Evolutionary conservation across 2,329 filamentous ascomycete genomes (phyloP).

Genomic region (Beauveria bassiana): DNA sequence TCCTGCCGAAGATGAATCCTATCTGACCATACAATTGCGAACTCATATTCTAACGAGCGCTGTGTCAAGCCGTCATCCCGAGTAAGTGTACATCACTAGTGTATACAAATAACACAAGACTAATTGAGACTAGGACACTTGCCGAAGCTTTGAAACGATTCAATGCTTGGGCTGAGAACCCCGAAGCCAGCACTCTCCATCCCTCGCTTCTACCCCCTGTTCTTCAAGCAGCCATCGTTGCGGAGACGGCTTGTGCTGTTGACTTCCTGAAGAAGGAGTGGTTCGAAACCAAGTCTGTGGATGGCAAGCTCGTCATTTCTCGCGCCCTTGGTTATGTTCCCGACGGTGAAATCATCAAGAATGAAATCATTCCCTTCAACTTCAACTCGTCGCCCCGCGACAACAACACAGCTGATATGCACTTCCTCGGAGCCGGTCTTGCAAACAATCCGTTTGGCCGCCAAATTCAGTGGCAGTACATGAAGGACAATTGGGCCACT

Average conservation of each 20-base stretch:
- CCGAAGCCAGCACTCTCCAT: slow-evolving; percentile 62
- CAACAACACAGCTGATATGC: slow-evolving; percentile 82
- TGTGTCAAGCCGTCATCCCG: slow-evolving; percentile 66
- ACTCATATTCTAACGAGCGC: slow-evolving; percentile 72
- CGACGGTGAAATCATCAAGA: slow-evolving; percentile 57
- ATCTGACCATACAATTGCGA: slow-evolving; percentile 72
- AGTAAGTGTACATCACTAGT: slow-evolving; percentile 38
- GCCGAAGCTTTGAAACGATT: slow-evolving; percentile 73
- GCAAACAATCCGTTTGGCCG: slow-evolving; percentile 67
- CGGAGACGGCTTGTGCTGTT: slow-evolving; percentile 60
- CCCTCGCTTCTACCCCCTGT: slow-evolving; percentile 74
- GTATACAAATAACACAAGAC: neutral
- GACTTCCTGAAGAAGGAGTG: slow-evolving; percentile 79
- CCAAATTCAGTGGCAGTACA: slow-evolving; percentile 73
- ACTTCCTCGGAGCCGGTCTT: slow-evolving; percentile 68
- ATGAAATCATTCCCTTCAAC: slow-evolving; percentile 67
- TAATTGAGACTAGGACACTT: slow-evolving; percentile 43
- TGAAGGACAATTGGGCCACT: slow-evolving; percentile 74
- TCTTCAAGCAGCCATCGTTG: slow-evolving; percentile 69
- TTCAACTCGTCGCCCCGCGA: slow-evolving; percentile 55
- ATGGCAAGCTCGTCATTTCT: slow-evolving; percentile 83
- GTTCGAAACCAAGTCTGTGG: slow-evolving; percentile 71
- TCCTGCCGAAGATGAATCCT: slow-evolving; percentile 69
- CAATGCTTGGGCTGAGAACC: slow-evolving; percentile 65
- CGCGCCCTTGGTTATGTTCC: slow-evolving; percentile 67